Conservation (phyloP, 2,329 filamentous ascomycete species). For the Beauveria scarabaeidicola region DNA sequence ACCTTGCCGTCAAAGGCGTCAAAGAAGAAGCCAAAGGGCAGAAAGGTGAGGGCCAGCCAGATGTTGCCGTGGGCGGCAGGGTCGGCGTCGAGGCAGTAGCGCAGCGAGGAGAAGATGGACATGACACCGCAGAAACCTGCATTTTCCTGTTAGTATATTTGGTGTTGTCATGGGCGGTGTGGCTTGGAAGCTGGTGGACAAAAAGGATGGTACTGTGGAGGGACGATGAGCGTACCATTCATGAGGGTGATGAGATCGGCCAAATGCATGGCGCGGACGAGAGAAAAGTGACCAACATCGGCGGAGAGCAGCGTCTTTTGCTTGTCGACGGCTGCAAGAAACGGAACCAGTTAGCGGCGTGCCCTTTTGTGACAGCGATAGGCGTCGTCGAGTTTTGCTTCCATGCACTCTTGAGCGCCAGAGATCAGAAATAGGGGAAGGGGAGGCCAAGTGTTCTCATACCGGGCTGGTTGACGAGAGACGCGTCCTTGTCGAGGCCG, state of each 20-base stretch:
- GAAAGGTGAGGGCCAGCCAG: slow-evolving; percentile 75
- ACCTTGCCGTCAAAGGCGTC: slow-evolving; percentile 98
- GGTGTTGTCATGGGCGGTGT: not conserved
- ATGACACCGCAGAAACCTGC: slow-evolving; percentile 77
- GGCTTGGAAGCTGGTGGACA: not conserved
- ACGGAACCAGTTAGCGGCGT: not conserved
- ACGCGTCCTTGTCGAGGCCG: slow-evolving; percentile 21
- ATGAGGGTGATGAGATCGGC: slow-evolving; percentile 78
- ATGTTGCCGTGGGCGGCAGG: slow-evolving; percentile 58
- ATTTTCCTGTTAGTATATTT: not conserved
- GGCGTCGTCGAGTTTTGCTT: not conserved
- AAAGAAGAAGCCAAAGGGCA: slow-evolving; percentile 92
- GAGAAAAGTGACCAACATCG: slow-evolving; percentile 65
- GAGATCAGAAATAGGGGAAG: not conserved
- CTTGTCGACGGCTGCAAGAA: slow-evolving; percentile 55
- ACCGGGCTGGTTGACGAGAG: slow-evolving; percentile 25
- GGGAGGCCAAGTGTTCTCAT: slow-evolving; percentile 11
- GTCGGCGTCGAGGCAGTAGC: slow-evolving; percentile 70
- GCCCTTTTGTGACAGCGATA: not conserved
- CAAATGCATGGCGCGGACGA: slow-evolving; percentile 63
- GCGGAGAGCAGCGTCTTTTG: slow-evolving; percentile 64
- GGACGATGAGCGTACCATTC: slow-evolving; percentile 46
- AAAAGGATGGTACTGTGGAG: too few species aligned
- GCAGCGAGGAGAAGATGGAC: slow-evolving; percentile 91
- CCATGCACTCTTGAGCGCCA: not conserved